Evolutionary conservation across 805 yeast species (phyloP), one percentile per base, ranked within the genome.

Genomic region (Candida railenensis): DNA sequence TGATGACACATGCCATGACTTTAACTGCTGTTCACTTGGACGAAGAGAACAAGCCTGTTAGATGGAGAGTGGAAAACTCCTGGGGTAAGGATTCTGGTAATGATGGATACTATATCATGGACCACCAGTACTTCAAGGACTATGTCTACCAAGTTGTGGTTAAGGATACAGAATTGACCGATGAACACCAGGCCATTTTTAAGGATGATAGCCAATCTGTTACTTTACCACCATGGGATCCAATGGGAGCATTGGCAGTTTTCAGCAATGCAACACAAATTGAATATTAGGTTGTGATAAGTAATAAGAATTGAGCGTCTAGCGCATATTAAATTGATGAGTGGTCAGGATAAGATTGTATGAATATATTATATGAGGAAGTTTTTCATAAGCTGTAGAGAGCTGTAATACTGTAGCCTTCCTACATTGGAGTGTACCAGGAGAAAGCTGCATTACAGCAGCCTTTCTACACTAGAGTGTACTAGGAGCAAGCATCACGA

Each of bases 51-150:
- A 71, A 74, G 49, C 88, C 89, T 21, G 67, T 78, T 22, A 74
- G 89, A 53, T 85, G 87, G 76, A 74, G 83, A 57, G 89, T 85
- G 36, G 89, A 85, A 63, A 85, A 85, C 67, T 82, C 89, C 9
- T 85, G 90, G 90, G 89, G 90, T 52, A 76, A 78, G 47, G 83
- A 80, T 47, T 66, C 77, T 14, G 91, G 91, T 47, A 68, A 71
- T 42, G 82, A 84, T 49, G 91, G 91, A 2, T 80, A 77, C 61
- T 83, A 80, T 57, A 74, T 81, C 44, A 83, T 85, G 89, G 78
- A 86, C 40, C 88, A 85, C 58, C 81, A 79, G 47, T 85, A 85
- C 69, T 83, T 85, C 64, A 80, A 83, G 63, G 87, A 85, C 61
- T 85, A 83, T 61, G 87, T 85, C 41, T 84, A 78, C 66, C 90